A percentile compares a stretch with the other conserved stretches of the same genome.
Evolutionary conservation across 129 eudicot species (phyloP).

Genomic region (Flaveria linearis): DNA sequence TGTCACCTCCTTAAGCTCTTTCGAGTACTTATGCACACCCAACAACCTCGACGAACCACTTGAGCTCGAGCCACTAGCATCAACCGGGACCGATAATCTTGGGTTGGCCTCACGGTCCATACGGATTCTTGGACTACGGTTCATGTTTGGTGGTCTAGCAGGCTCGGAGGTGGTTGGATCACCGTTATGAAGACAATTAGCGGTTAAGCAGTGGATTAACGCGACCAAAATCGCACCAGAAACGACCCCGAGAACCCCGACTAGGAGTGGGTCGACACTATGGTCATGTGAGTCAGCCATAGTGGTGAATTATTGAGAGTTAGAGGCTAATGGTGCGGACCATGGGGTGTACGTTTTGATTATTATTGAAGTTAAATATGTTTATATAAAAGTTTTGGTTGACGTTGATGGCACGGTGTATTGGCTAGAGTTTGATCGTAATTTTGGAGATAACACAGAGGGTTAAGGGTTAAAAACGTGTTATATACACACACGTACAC

Average conservation of each 20-base stretch:
- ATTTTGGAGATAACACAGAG: slow-evolving; percentile 32
- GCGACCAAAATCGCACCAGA: slow-evolving; percentile 60
- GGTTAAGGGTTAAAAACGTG: neutral
- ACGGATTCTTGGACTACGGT: slow-evolving; percentile 12
- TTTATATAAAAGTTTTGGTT: slow-evolving; percentile 12
- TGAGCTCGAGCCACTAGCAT: slow-evolving; percentile 13
- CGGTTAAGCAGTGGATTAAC: slow-evolving; percentile 48
- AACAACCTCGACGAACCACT: slow-evolving; percentile 29
- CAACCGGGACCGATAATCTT: slow-evolving; percentile 16
- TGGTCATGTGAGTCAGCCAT: slow-evolving; percentile 29
- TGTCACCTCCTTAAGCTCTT: slow-evolving; percentile 42
- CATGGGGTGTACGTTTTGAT: neutral
- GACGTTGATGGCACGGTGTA: slow-evolving; percentile 47
- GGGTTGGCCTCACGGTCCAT: slow-evolving; percentile 16
- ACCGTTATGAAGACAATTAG: slow-evolving; percentile 31
- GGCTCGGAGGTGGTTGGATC: slow-evolving; percentile 17
- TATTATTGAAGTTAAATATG: neutral
- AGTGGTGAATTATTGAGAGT: neutral
- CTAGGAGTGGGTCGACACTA: slow-evolving; percentile 42
- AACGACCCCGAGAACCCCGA: slow-evolving; percentile 63
- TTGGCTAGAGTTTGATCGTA: slow-evolving; percentile 25
- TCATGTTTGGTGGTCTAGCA: slow-evolving; percentile 14
- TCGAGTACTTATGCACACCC: slow-evolving; percentile 39
- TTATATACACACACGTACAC: neutral
- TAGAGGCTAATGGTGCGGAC: neutral